Evolutionary conservation across 2,329 filamentous ascomycete genomes (phyloP), one percentile per base, ranked within the genome.

Genomic region (Purpureocillium takamizusanense): DNA sequence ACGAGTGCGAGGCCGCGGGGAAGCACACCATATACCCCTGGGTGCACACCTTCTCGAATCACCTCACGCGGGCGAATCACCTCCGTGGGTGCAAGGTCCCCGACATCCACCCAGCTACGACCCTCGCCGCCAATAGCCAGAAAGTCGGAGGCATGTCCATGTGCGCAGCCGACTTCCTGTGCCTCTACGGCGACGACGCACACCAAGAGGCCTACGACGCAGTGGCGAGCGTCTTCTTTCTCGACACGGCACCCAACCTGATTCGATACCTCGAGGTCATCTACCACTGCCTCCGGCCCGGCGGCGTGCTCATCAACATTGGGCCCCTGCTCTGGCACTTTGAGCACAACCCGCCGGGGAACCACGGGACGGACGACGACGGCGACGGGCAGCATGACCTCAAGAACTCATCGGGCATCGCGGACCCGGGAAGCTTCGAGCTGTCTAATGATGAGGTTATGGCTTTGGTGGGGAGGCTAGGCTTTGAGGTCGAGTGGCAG

Each of bases 241-340:
- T 98, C 41, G 94, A 98, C 58, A 98, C 92, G 2, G 92, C 92
- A 3, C 89, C 90, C 1, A 97, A 98, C 56, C 59, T 95, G 25
- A 83, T 97, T 38, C 77, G 83, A 2, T 98, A 98, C 55, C 76
- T 98, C 27, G 81, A 94, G 55, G 81, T 88, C 2, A 85, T 97
- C 39, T 67, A 66, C 31, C 76, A 84, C 54, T 94, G 89, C 52
- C 72, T 98, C 36, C 78, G 75, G 48, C 69, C 77, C 0, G 84
- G 83, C 18, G 92, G 92, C 0, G 52, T 94, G 4, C 85, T 94
- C 68, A 74, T 95, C 54, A 98, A 98, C 53, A 67, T 94, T 17
- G 92, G 92, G 0, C 92, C 92, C 1, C 63, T 98, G 39, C 67
- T 97, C 31, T 98, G 92, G 92, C 94, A 98, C 59, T 97, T 94